Evolutionary conservation across 495 filamentous ascomycete species (phyloP).

Genomic region (Echria macrotheca): DNA sequence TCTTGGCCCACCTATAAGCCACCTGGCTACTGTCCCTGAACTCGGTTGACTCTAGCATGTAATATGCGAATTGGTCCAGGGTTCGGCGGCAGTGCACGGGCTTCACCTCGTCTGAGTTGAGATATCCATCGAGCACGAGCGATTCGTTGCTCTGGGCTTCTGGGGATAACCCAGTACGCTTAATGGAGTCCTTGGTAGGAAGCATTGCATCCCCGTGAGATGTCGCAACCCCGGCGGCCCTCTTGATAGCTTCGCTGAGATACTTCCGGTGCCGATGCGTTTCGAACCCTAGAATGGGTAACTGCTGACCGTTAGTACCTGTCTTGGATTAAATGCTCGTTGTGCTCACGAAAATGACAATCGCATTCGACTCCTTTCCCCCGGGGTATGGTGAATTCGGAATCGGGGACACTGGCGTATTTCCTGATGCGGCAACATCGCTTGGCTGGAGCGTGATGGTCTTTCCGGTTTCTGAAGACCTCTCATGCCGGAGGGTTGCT

Average conservation of each 20-base stretch:
- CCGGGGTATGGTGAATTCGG: too few relatives aligned
- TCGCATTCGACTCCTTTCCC: constrained; percentile 8
- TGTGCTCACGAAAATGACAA: constrained; percentile 16
- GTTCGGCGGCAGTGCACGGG: constrained; percentile 18
- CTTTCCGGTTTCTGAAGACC: too few relatives aligned
- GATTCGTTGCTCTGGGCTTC: constrained; percentile 8
- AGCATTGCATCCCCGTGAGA: constrained; percentile 5
- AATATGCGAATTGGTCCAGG: constrained; percentile 17
- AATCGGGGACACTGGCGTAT: too few relatives aligned
- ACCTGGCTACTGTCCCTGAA: constrained; percentile 18
- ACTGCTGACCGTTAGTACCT: too few relatives aligned
- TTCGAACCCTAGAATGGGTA: constrained; percentile 14
- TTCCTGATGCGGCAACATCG: too few relatives aligned
- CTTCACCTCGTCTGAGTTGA: constrained; percentile 10
- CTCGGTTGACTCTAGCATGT: constrained; percentile 19
- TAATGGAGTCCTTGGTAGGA: background rate
- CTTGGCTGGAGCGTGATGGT: too few relatives aligned
- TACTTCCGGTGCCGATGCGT: constrained; percentile 14
- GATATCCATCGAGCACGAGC: constrained; percentile 7
- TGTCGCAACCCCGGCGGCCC: too few relatives aligned
- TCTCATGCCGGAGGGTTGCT: too few relatives aligned
- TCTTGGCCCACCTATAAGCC: constrained; percentile 16
- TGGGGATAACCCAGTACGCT: too few relatives aligned
- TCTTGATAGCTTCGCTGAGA: constrained; percentile 5
- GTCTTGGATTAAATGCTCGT: too few relatives aligned